Conservation (phyloP, 345 rosid genomes). For the Psidium guajava region DNA sequence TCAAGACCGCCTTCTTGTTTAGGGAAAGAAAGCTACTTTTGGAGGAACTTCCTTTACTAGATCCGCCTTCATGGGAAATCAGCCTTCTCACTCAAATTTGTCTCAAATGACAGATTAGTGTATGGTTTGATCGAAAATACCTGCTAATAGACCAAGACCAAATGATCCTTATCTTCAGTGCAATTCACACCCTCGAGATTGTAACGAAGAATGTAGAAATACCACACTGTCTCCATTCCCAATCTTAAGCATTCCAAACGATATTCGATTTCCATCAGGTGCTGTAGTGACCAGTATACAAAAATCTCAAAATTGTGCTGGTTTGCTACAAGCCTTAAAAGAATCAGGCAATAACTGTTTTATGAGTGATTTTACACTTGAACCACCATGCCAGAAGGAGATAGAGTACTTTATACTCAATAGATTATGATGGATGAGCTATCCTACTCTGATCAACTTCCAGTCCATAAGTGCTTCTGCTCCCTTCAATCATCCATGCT, state of each 20-base stretch:
- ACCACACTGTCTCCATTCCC: not conserved
- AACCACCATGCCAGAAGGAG: not conserved
- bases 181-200: not conserved
- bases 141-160: not conserved
- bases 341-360: not conserved
- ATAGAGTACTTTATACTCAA: not conserved
- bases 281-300: not conserved
- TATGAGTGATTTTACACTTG: not conserved
- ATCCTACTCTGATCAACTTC: not conserved
- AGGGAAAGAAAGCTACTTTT: not conserved
- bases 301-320: not conserved
- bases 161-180: not conserved
- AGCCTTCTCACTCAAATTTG: not conserved
- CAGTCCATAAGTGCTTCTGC: not conserved
- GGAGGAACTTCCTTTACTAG: not conserved
- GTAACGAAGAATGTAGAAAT: not conserved
- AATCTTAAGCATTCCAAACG: not conserved
- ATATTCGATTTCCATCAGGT: not conserved
- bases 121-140: not conserved
- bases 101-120: not conserved
- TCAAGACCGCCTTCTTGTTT: not conserved
- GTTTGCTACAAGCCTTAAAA: not conserved
- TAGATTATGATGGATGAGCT: not conserved
- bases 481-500: not conserved
- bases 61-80: not conserved